Percentiles rank a stretch among this genome's conserved stretches.
phyloP scores from a whole-genome alignment of 2,329 filamentous ascomycete genomes.

The Pseudogymnoascus sp. region DNA sequence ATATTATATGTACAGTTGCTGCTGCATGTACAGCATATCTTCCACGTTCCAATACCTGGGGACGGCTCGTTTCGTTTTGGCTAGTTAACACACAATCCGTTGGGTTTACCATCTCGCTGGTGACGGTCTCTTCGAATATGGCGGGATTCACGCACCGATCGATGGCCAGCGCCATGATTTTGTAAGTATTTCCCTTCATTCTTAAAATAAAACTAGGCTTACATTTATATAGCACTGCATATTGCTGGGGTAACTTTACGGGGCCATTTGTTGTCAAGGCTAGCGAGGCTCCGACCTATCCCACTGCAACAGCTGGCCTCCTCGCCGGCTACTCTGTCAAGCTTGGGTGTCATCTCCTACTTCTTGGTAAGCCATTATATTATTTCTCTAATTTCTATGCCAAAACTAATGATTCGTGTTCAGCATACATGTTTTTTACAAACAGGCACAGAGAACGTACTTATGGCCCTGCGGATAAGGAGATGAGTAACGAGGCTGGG shows the following conservation, averaged over 20 bases:
- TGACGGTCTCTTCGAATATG: constrained; percentile 30
- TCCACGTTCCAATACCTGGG: constrained; percentile 30
- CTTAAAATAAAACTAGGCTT: background rate
- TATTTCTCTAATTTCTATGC: background rate
- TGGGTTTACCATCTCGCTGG: constrained; percentile 31
- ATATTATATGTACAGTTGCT: constrained; percentile 31
- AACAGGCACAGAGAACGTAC: constrained; percentile 30
- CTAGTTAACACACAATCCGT: constrained; percentile 33
- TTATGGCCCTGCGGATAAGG: constrained; percentile 31
- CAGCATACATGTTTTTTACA: constrained; percentile 32
- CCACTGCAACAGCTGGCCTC: constrained; percentile 33
- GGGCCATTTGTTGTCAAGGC: constrained; percentile 33
- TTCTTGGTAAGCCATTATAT: constrained; percentile 26
- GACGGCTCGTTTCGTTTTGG: constrained; percentile 32
- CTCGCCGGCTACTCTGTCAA: constrained; percentile 36
- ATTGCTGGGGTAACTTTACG: constrained; percentile 35
- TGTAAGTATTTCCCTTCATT: constrained; percentile 20
- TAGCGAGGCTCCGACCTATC: constrained; percentile 29
- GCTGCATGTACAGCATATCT: constrained; percentile 32
- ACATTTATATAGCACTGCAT: constrained; percentile 26
- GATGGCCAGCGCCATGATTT: constrained; percentile 30
- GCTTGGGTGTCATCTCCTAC: constrained; percentile 29
- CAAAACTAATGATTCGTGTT: background rate
- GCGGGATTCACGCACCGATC: constrained; percentile 11
- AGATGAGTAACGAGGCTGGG: constrained; percentile 31